These are phyloP conservation scores for Capronia coronata DNA, from an alignment of 2,329 filamentous ascomycete species.

Conservation along the genomic window DNA sequence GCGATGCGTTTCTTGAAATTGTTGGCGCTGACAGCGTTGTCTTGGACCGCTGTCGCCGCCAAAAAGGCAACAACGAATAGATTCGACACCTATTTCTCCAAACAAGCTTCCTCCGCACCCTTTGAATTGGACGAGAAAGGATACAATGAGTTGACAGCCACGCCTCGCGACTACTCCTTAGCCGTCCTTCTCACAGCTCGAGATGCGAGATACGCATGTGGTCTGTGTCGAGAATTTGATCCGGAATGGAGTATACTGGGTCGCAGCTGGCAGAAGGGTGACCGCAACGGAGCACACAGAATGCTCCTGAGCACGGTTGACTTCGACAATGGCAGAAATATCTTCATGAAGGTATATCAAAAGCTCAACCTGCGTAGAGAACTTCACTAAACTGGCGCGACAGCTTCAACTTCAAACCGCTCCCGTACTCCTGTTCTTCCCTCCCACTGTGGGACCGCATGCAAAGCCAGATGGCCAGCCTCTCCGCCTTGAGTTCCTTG, in stretches of 20 bases:
- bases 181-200: constrained; percentile 81
- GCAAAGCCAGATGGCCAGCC: constrained; percentile 65
- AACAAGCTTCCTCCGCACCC: constrained; percentile 59
- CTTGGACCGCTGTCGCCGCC: constrained; percentile 53
- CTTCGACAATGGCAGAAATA: constrained; percentile 73
- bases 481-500: constrained; percentile 77
- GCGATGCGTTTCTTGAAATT: constrained; percentile 64
- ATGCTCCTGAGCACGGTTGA: constrained; percentile 80
- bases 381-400: constrained; percentile 8
- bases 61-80: constrained; percentile 56
- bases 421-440: constrained; percentile 81
- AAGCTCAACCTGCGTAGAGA: not conserved
- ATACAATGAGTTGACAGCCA: constrained; percentile 68
- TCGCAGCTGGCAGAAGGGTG: constrained; percentile 80
- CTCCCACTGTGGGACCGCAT: constrained; percentile 72
- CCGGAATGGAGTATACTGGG: constrained; percentile 86
- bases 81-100: constrained; percentile 64
- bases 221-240: constrained; percentile 83
- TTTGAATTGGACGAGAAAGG: constrained; percentile 70
- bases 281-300: constrained; percentile 65
- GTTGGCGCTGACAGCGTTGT: constrained; percentile 57
- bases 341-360: constrained; percentile 69
- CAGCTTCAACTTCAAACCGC: constrained; percentile 92
- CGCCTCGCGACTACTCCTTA: constrained; percentile 76
- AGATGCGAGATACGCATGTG: constrained; percentile 75